Evolutionary conservation across 352 stramenopile genomes (phyloP), one percentile per base, ranked within the genome.

Genomic region (Phytophthora ramorum): DNA sequence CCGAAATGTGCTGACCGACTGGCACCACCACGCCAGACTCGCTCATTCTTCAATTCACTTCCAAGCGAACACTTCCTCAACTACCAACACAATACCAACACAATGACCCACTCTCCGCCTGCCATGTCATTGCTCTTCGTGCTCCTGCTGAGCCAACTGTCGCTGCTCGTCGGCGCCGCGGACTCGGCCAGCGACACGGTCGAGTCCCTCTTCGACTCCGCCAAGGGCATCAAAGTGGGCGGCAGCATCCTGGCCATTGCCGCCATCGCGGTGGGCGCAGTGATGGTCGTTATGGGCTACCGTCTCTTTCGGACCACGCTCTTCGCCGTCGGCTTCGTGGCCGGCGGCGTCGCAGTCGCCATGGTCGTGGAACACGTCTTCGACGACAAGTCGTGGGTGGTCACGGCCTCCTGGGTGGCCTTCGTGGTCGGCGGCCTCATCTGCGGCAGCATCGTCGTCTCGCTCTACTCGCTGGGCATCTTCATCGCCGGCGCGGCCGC

Each of bases 341-440:
- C 75, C 22, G 83, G 79, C 30, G 76, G 81, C 13, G 76, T 90
- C 8, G 44, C 57, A 0, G 30, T 87, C 20, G 78, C 79, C 2
- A 69, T 78, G 16, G 34, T 76, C 24, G 66, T 75, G 3, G 83
- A 90, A 49, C 24, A 72, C 24, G 37, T 83, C 14, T 83, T 82
- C 50, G 55, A 83, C 5, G 59, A 67, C 60, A 65, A 83, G 38
- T 76, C 76, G 46, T 90, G 75, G 77, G 47, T 87, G 48, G 32
- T 76, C 38, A 87, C 77, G 1, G 83, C 77, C 26, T 88, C 78
- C 5, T 91, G 83, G 83, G 65, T 90, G 17, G 72, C 68, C 24
- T 90, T 91, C 54, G 69, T 86, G 13, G 57, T 84, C 3, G 76
- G 80, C 4, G 81, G 83, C 19, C 52, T 89, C 20, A 24, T 91